These are phyloP conservation scores for Firmiana major DNA, from an alignment of 345 rosid species.

Conservation along the genomic window DNA sequence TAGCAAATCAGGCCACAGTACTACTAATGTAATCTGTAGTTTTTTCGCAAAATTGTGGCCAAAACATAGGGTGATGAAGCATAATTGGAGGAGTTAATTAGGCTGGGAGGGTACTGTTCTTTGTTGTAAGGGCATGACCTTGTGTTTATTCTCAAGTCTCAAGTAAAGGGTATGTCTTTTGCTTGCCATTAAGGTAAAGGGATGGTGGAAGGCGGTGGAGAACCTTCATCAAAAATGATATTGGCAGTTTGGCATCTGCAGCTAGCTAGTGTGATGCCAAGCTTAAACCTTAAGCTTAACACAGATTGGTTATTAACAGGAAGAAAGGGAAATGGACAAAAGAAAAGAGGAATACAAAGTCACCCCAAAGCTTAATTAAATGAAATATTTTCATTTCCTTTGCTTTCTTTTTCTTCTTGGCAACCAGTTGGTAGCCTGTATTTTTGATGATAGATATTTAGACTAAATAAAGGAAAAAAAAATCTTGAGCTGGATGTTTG, in stretches of 20 bases:
- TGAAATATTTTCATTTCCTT: background rate
- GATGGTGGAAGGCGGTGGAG: conserved; percentile 16
- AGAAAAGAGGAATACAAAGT: conserved; percentile 12
- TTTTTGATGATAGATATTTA: background rate
- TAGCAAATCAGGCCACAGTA: background rate
- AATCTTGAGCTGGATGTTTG: background rate
- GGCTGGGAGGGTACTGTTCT: background rate
- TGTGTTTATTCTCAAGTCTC: conserved; percentile 23
- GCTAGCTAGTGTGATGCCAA: conserved; percentile 25
- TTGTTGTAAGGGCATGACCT: conserved; percentile 1
- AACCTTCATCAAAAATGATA: conserved; percentile 19
- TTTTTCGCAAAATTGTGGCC: background rate
- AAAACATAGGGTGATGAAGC: background rate
- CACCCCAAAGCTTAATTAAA: background rate
- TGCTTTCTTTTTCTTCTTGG: background rate
- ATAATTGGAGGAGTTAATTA: background rate
- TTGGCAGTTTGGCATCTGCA: conserved; percentile 4
- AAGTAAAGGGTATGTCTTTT: conserved; percentile 42
- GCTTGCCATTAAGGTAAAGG: conserved; percentile 44
- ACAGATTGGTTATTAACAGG: conserved; percentile 5
- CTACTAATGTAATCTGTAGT: background rate
- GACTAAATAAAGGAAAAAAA: background rate
- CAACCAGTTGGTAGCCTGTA: background rate
- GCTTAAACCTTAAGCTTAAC: conserved; percentile 34
- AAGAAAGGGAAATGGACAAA: conserved; percentile 12